Conservation (phyloP, 2,329 filamentous ascomycete genomes). For the Clonostachys byssicola region DNA sequence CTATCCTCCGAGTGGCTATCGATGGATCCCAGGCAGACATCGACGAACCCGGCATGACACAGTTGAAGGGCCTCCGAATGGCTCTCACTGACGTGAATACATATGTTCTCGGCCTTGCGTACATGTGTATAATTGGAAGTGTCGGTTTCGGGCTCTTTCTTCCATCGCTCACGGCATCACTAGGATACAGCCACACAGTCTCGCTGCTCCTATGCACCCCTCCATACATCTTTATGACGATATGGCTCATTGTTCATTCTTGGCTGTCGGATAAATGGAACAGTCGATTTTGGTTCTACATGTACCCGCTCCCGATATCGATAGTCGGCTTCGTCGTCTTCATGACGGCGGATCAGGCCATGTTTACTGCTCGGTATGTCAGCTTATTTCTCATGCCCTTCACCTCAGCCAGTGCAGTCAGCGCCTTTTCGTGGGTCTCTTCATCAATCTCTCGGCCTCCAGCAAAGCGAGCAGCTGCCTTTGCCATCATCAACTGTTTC, state of each 20-base stretch:
- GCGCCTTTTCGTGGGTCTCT: constrained; percentile 43
- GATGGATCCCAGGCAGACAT: constrained; percentile 52
- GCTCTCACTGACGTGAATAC: constrained; percentile 57
- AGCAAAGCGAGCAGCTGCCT: constrained; percentile 48
- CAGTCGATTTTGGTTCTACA: constrained; percentile 7
- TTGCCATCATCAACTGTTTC: constrained; percentile 51
- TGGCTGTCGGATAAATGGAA: constrained; percentile 43
- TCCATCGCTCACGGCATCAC: constrained; percentile 40
- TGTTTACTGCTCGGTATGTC: constrained; percentile 45
- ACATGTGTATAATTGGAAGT: constrained; percentile 23
- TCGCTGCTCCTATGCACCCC: constrained; percentile 52
- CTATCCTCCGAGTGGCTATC: constrained; percentile 39
- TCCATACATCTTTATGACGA: constrained; percentile 55
- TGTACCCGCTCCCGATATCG: constrained; percentile 43
- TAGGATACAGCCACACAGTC: constrained; percentile 46
- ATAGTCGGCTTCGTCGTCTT: constrained; percentile 53
- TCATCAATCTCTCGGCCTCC: constrained; percentile 45
- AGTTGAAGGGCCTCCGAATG: constrained; percentile 52
- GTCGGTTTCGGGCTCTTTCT: constrained; percentile 7
- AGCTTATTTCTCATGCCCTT: constrained; percentile 38
- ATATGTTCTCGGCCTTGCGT: constrained; percentile 50
- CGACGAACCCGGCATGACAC: constrained; percentile 43
- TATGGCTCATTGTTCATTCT: constrained; percentile 49
- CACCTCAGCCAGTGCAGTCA: constrained; percentile 50
- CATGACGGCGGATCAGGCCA: constrained; percentile 40